Percentiles rank a stretch among this genome's conserved stretches.
Conservation (phyloP, 2,329 filamentous ascomycete genomes). For the Phyllosticta paracitricarpa region DNA sequence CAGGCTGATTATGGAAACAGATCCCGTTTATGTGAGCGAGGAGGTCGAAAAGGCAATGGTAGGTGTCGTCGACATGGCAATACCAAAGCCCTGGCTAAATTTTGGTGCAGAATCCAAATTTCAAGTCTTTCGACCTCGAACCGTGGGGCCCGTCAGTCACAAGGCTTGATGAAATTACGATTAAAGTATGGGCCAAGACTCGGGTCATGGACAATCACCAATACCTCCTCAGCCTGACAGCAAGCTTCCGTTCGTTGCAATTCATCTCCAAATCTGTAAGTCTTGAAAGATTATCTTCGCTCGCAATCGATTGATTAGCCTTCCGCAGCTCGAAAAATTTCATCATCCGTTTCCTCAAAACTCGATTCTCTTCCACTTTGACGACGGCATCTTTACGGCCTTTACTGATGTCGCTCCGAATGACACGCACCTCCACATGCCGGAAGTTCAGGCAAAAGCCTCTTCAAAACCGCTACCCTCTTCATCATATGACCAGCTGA, state of each 20-base stretch:
- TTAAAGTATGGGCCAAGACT: slow-evolving; percentile 65
- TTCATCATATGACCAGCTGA: slow-evolving; percentile 77
- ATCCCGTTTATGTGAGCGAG: slow-evolving; percentile 88
- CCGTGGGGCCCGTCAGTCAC: slow-evolving; percentile 53
- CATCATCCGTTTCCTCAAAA: slow-evolving; percentile 69
- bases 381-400: slow-evolving; percentile 77
- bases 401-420: slow-evolving; percentile 53
- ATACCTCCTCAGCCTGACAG: slow-evolving; percentile 60
- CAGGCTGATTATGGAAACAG: slow-evolving; percentile 25
- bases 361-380: slow-evolving; percentile 73
- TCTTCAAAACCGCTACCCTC: slow-evolving; percentile 48
- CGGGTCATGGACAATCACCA: slow-evolving; percentile 45
- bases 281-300: background rate
- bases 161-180: slow-evolving; percentile 51
- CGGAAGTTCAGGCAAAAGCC: slow-evolving; percentile 25
- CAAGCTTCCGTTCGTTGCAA: slow-evolving; percentile 64
- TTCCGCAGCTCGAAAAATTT: slow-evolving; percentile 44
- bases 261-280: slow-evolving; percentile 59
- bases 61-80: background rate
- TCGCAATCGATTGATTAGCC: background rate
- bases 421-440: slow-evolving; percentile 19
- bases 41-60: slow-evolving; percentile 61
- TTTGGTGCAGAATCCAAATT: slow-evolving; percentile 63
- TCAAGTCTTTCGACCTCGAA: slow-evolving; percentile 71
- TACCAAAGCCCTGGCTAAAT: background rate